Evolutionary conservation across 2,329 filamentous ascomycete species (phyloP), one percentile per base, ranked within the genome.

Genomic region (Cladosporium sphaerospermum): DNA sequence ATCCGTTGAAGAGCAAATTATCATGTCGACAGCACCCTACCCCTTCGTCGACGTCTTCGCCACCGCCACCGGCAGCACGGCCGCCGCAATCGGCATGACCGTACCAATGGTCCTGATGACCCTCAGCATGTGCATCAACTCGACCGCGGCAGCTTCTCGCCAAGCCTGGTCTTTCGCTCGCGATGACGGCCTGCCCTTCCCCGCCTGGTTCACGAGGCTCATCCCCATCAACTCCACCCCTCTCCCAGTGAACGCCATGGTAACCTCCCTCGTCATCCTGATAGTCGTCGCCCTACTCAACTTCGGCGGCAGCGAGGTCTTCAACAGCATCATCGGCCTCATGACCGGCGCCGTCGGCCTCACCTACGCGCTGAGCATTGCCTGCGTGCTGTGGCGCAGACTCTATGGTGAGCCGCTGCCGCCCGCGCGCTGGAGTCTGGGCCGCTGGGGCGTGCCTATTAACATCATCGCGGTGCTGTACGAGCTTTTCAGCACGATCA

Each of bases 91-190:
- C 4, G 57, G 61, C 9, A 62, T 64, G 56, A 62, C 61, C 3
- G 55, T 55, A 45, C 68, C 73, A 42, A 68, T 73, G 54, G 64
- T 72, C n/a, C 58, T 67, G 1, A 61, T 73, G 2, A 68, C 70
- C 9, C 67, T 74, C 45, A 69, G 65, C 53, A 71, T 67, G 34
- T 70, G 68, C 8, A 65, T 72, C 11, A 69, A 66, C 9, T 59
- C 67, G 14, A 56, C 71, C 9, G 71, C 72, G 33, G 67, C 72
- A 2, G 70, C 70, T 1, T 72, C 71, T 8, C 68, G 71, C 7
- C 71, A 73, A 63, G 62, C 69, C 4, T 75, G 64, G 51, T 70
- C 71, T 0, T 75, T 75, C 56, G 71, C 73, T 11, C 67, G 73
- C 19, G 73, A 75, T 52, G 59, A 64, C 3, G 73, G 73, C 1